Conservation (phyloP, 2,329 filamentous ascomycete genomes). For the Exserohilum rostratum region DNA sequence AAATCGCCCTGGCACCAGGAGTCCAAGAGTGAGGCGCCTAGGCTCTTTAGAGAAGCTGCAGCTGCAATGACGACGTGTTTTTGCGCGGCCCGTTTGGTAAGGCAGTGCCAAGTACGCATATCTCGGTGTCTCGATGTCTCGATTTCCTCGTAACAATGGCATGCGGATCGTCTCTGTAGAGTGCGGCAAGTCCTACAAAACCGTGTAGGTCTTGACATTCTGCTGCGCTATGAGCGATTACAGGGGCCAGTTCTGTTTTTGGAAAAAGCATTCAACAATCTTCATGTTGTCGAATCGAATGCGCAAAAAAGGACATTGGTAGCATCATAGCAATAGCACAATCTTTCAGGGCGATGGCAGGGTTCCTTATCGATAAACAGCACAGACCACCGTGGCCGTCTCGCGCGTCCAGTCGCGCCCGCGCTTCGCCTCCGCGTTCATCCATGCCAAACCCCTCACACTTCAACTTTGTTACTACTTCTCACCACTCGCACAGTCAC, state of each 20-base stretch:
- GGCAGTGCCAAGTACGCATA: too few relatives aligned
- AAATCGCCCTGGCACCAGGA: neutral
- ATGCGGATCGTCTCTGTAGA: too few relatives aligned
- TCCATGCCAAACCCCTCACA: conserved; percentile 31
- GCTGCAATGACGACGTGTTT: too few relatives aligned
- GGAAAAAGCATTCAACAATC: neutral
- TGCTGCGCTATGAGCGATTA: neutral
- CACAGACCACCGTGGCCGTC: conserved; percentile 12
- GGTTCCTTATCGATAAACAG: conserved; percentile 14
- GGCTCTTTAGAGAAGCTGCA: too few relatives aligned
- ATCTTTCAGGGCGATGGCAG: neutral
- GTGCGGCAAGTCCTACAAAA: neutral
- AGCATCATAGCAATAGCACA: neutral
- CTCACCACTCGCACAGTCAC: neutral
- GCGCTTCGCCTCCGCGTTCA: neutral
- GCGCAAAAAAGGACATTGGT: neutral
- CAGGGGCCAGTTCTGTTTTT: neutral
- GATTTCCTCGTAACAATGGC: too few relatives aligned
- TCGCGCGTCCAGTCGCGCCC: conserved; percentile 10
- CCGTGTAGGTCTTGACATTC: neutral
- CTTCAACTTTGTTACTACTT: conserved; percentile 2
- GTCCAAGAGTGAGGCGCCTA: too few relatives aligned
- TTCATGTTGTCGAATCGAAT: neutral
- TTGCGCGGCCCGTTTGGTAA: too few relatives aligned
- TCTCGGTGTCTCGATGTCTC: too few relatives aligned